Evolutionary conservation across 1,284 basidiomycete genomes (phyloP).

Genomic region (Trametes polyzona): DNA sequence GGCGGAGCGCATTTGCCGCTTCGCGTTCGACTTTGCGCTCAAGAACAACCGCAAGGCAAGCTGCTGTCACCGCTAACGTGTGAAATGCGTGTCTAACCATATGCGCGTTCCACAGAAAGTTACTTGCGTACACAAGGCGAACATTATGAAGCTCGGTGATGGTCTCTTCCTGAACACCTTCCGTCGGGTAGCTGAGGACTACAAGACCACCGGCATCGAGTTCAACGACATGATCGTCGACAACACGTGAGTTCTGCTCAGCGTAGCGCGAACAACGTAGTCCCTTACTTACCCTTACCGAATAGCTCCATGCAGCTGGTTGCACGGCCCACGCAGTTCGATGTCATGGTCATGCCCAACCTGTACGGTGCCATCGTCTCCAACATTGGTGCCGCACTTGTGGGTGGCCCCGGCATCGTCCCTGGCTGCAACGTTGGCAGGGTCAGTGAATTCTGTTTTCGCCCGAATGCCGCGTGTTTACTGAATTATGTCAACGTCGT

Average conservation of each 20-base stretch:
- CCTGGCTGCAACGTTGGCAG: conserved; percentile 98
- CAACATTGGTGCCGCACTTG: conserved; percentile 98
- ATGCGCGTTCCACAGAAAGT: conserved; percentile 75
- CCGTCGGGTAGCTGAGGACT: conserved; percentile 94
- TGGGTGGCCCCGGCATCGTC: conserved; percentile 97
- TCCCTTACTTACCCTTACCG: background rate
- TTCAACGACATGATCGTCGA: conserved; percentile 99
- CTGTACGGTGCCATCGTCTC: conserved; percentile 97
- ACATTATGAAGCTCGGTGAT: conserved; percentile 99
- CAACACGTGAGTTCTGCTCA: conserved; percentile 90
- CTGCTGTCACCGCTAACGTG: background rate
- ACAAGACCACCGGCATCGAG: conserved; percentile 91
- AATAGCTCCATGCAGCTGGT: conserved; percentile 96
- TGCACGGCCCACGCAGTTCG: conserved; percentile 93
- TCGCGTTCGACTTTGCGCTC: conserved; percentile 98
- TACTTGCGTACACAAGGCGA: conserved; percentile 99
- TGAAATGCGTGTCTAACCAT: background rate
- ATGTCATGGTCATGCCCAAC: conserved; percentile 99
- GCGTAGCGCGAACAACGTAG: too few relatives aligned
- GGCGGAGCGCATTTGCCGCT: conserved; percentile 95
- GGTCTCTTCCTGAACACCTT: conserved; percentile 99
- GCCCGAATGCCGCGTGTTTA: background rate
- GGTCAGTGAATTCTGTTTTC: conserved; percentile 47
- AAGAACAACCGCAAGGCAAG: conserved; percentile 96
- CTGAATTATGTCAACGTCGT: conserved; percentile 6